phyloP scores from a whole-genome alignment of 2,329 filamentous ascomycete species.

The Ceratocystis destructans region DNA sequence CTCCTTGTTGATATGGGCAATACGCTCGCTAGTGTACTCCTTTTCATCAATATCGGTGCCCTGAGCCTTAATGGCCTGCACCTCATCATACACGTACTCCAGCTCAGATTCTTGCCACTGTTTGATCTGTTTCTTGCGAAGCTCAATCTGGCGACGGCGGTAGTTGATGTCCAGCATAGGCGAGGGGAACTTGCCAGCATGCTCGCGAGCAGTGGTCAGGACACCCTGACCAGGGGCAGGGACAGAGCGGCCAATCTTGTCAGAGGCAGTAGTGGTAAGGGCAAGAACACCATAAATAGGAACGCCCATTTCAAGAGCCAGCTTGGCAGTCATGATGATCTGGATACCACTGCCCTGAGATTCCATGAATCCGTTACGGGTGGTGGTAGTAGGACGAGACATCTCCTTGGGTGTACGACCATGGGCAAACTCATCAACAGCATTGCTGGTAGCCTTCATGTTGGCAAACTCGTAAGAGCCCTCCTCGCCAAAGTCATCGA shows the following conservation, averaged over 20 bases:
- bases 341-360: constrained; percentile 97
- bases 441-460: constrained; percentile 99
- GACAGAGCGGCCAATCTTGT: constrained; percentile 97
- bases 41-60: constrained; percentile 60
- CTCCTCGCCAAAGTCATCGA: constrained; percentile 98
- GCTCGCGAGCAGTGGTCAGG: constrained; percentile 85
- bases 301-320: constrained; percentile 95
- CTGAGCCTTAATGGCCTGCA: constrained; percentile 77
- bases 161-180: constrained; percentile 96
- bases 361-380: constrained; percentile 97
- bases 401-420: constrained; percentile 93
- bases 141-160: constrained; percentile 83
- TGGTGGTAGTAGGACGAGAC: constrained; percentile 94
- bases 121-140: constrained; percentile 87
- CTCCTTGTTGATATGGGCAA: constrained; percentile 71
- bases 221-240: constrained; percentile 95
- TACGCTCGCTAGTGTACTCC: constrained; percentile 75
- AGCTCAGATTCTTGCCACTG: constrained; percentile 93
- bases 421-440: constrained; percentile 88
- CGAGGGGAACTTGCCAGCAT: constrained; percentile 81
- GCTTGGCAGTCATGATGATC: constrained; percentile 92
- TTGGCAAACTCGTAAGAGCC: constrained; percentile 99
- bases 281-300: constrained; percentile 93
- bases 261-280: constrained; percentile 87
- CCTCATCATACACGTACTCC: constrained; percentile 83